phyloP scores from a whole-genome alignment of 139 green algal genomes.

The Chlorella sp. region DNA sequence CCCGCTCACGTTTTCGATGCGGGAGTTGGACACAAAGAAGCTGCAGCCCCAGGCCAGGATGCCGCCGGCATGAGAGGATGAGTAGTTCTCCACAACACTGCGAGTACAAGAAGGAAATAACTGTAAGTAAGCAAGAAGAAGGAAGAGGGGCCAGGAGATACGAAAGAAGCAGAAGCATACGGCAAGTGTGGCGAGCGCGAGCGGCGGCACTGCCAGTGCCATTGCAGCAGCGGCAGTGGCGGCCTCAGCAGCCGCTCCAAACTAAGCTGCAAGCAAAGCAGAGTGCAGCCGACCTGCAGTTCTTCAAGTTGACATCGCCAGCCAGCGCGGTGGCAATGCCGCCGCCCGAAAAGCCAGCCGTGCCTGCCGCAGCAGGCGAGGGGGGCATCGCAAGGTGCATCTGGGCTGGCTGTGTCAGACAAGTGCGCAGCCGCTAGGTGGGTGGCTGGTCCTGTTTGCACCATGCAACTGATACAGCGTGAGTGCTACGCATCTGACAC shows the following conservation, averaged over 20 bases:
- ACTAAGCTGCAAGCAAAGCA: neutral
- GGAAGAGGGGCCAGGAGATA: too few species aligned
- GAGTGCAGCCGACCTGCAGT: neutral
- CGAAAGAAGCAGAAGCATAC: too few species aligned
- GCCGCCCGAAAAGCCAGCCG: neutral
- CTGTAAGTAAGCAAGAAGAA: too few species aligned
- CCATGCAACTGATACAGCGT: too few species aligned
- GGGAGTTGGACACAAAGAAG: neutral
- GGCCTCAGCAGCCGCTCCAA: neutral
- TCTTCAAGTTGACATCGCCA: too few species aligned
- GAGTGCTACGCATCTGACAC: too few species aligned
- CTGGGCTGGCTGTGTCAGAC: too few species aligned
- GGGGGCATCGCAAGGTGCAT: too few species aligned
- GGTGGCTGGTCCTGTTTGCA: too few species aligned
- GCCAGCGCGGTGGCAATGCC: neutral
- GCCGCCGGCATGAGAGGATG: neutral
- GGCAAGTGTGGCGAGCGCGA: too few species aligned
- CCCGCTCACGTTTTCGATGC: neutral
- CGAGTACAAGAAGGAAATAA: neutral
- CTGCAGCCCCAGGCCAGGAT: neutral
- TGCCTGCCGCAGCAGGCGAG: neutral
- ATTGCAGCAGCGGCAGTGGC: neutral
- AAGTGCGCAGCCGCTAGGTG: too few species aligned
- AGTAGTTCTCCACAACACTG: neutral
- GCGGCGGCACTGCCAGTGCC: too few species aligned